Base-by-base conservation (phyloP, 1,139 yeast genomes). In the Lodderomyces jiufengensis region DNA sequence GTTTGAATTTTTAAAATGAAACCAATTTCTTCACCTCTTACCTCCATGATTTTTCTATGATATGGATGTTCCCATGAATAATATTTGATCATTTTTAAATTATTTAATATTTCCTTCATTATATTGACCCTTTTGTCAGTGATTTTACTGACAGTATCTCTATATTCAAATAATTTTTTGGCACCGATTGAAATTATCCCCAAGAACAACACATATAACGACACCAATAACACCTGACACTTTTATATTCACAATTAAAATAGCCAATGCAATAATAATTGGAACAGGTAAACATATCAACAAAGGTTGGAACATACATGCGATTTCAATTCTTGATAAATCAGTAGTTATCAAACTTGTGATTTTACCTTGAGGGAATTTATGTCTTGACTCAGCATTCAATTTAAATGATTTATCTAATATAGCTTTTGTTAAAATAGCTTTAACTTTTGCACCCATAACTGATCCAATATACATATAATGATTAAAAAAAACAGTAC, bases 251-350 rank as follows among this genome's bases (percentile, higher is more conserved):
- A 75, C 70, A 32, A 83, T 62, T 36, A 87, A 70, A 29, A 86
- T 63, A 1, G 77, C 87, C 40, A 85, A 70, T 31, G 83, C 70
- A 33, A 79, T 69, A 11, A 64, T 70, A 11, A 80, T 57, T 1
- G 83, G 75, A n/a, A 79, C 63, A 0, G 88, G 83, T 49, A 84
- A 72, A 13, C 80, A 70, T 41, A 82, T 57, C 9, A 79, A 59
- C 51, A 79, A 76, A 3, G 88, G 86, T 47, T 80, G 82, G 59
- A 82, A 83, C 6, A 80, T 76, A 24, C 79, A 55, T 4, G 94
- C 92, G 51, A 84, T 74, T 52, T 86, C 95, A 27, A 87, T 73
- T 51, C 95, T 75, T 20, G 90, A 76, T 38, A 87, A 68, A 54
- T 86, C 95, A 2, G 94, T 80, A 10, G 92, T 82, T 59, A 86